Evolutionary conservation across 2,329 filamentous ascomycete genomes (phyloP).

Genomic region (Cryphonectria japonica): DNA sequence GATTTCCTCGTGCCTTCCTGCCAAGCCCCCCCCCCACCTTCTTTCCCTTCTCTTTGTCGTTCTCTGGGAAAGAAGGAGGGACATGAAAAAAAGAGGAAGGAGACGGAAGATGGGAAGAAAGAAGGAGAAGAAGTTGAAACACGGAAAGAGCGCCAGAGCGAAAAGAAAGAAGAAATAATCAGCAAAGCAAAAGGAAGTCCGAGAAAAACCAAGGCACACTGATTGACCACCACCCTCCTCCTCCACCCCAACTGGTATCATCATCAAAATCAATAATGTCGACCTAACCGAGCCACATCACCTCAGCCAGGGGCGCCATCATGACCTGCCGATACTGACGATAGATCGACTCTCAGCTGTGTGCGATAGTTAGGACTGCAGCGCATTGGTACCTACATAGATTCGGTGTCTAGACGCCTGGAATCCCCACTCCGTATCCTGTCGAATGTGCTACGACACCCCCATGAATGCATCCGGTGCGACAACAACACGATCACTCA

Average conservation of each 20-base stretch:
- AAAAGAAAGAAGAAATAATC: background rate
- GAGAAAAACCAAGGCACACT: background rate
- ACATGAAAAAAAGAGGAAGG: background rate
- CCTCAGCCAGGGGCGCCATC: background rate
- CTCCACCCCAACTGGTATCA: background rate
- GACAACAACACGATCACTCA: conserved; percentile 16
- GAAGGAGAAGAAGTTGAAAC: background rate
- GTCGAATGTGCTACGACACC: background rate
- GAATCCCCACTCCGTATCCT: background rate
- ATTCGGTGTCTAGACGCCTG: background rate
- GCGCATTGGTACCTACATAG: background rate
- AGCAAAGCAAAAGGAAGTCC: background rate
- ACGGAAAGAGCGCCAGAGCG: background rate
- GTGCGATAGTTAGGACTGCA: background rate
- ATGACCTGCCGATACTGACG: background rate
- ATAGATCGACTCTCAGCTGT: background rate
- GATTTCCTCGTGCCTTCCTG: background rate
- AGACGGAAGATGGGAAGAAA: background rate
- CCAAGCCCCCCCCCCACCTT: background rate
- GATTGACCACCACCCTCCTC: background rate
- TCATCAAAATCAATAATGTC: background rate
- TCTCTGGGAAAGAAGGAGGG: too few species aligned
- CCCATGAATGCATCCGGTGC: conserved; percentile 1
- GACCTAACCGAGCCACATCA: background rate
- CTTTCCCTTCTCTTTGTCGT: too few species aligned